A percentile compares a stretch with the other conserved stretches of the same genome.
Conservation (phyloP, 2,329 filamentous ascomycete species). For the Calonectria pseudoturangicola region DNA sequence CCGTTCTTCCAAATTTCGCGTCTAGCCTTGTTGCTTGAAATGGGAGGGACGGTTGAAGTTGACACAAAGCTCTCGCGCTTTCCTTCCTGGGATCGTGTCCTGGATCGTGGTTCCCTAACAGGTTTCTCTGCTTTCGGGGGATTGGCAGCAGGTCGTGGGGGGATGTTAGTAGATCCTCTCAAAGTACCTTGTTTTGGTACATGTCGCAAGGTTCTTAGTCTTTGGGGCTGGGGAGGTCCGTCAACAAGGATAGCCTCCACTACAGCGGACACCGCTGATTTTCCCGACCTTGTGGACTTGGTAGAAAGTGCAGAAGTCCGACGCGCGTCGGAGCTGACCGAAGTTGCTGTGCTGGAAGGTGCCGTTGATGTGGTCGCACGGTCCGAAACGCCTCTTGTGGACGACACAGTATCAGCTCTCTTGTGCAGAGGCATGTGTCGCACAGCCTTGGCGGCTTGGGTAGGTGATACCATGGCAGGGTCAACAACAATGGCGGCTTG, state of each 20-base stretch:
- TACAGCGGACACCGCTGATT: conserved; percentile 73
- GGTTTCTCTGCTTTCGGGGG: conserved; percentile 43
- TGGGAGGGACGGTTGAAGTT: conserved; percentile 68
- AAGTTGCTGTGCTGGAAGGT: conserved; percentile 62
- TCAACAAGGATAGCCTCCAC: conserved; percentile 76
- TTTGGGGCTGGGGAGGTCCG: conserved; percentile 63
- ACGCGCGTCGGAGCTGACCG: conserved; percentile 65
- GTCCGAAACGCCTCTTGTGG: conserved; percentile 51
- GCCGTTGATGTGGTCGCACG: conserved; percentile 53
- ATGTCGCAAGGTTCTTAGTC: conserved; percentile 75
- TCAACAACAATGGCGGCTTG: conserved; percentile 66
- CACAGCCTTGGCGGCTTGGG: conserved; percentile 70
- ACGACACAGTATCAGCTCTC: conserved; percentile 54
- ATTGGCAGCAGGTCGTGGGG: conserved; percentile 39
- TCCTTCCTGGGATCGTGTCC: conserved; percentile 53
- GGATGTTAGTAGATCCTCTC: conserved; percentile 63
- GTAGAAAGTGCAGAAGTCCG: conserved; percentile 74
- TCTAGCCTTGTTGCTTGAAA: conserved; percentile 73
- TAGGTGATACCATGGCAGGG: conserved; percentile 68
- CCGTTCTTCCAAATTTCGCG: conserved; percentile 76
- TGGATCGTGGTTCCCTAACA: conserved; percentile 55
- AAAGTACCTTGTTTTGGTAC: conserved; percentile 73
- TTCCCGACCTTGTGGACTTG: conserved; percentile 65
- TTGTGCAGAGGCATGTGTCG: conserved; percentile 69
- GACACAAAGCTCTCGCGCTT: conserved; percentile 71